Conservation (phyloP, 768 basidiomycete species). For the Trametes sanguinea region DNA sequence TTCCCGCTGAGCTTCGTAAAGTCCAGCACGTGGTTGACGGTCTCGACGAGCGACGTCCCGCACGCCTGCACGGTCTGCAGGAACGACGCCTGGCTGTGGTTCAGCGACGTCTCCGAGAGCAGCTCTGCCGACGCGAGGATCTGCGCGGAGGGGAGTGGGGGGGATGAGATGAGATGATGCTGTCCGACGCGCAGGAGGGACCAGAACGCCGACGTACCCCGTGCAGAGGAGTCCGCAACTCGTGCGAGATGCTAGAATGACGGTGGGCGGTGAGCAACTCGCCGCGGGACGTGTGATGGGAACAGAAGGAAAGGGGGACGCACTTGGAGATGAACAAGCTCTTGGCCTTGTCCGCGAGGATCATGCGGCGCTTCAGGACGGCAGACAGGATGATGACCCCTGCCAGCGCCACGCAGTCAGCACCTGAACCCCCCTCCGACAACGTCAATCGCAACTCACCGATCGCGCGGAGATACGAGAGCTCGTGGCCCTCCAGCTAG, state of each 20-base stretch:
- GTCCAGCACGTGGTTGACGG: slow-evolving; percentile 95
- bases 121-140: slow-evolving; percentile 92
- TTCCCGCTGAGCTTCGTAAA: slow-evolving; percentile 94
- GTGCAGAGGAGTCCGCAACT: slow-evolving; percentile 88
- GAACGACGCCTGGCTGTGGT: slow-evolving; percentile 81
- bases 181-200: neutral
- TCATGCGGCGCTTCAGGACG: slow-evolving; percentile 89
- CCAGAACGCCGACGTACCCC: slow-evolving; percentile 52
- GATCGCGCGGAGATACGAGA: slow-evolving; percentile 91
- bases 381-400: slow-evolving; percentile 93
- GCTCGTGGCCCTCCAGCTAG: slow-evolving; percentile 83
- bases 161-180: neutral
- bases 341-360: slow-evolving; percentile 93
- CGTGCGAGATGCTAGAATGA: slow-evolving; percentile 76
- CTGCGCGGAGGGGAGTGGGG: slow-evolving; percentile 35
- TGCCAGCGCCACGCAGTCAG: slow-evolving; percentile 23
- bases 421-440: neutral
- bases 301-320: slow-evolving; percentile 23
- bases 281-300: neutral
- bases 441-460: slow-evolving; percentile 42
- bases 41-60: slow-evolving; percentile 93
- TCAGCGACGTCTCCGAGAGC: slow-evolving; percentile 81
- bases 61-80: slow-evolving; percentile 93
- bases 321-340: slow-evolving; percentile 91
- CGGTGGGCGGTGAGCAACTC: neutral